Base-by-base conservation (phyloP, 169 alveolate genomes). In the Blepharisma undulans region DNA sequence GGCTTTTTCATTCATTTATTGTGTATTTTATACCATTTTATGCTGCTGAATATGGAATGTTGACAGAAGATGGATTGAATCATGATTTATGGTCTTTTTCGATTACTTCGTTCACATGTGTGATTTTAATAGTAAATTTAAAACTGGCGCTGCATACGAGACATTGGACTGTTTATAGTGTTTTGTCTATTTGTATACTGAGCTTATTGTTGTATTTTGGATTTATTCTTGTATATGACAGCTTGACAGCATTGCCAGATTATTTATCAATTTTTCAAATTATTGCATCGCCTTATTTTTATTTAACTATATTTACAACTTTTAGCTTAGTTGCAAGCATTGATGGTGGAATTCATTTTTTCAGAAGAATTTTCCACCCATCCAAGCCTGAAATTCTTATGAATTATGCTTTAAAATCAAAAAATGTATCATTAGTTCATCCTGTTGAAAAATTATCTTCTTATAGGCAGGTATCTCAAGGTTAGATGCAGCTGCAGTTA, bases 21-120 rank as follows among this genome's bases (percentile, higher is more conserved):
- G 93, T 93, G 12, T 96, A 94, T 84, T 84, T 93, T 72, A 61
- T 95, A 1, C 91, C 95, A 22, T 72, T 88, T 60, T 94, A 59
- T 32, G 90, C 90, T 12, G 91, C 33, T 78, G 84, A 86, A 25
- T 80, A 72, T 6, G 72, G 33, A 19, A 33, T 80, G n/a, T n/a
- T 96, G 1, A 76, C 85, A 76, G 32, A 79, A 22, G 90, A 96
- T 59, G 99, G 99, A 27, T 80, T 90, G 29, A 92, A 66, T 61
- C 92, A 94, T 1, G 98, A 95, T 74, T 59, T 94, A 29, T 95
- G 98, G 96, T 78, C 89, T n/a, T 88, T 91, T 87, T 92, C 97
- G 22, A 90, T 97, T 22, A 96, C 96, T 59, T 74, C 95, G 27
- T 97, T 94, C 86, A 94, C 97, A 29, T 88, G 95, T 71, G 92